A percentile compares a stretch with the other conserved stretches of the same genome.
Evolutionary conservation across 441 rosid species (phyloP).

Genomic region (Pelargonium myrrhifolium): DNA sequence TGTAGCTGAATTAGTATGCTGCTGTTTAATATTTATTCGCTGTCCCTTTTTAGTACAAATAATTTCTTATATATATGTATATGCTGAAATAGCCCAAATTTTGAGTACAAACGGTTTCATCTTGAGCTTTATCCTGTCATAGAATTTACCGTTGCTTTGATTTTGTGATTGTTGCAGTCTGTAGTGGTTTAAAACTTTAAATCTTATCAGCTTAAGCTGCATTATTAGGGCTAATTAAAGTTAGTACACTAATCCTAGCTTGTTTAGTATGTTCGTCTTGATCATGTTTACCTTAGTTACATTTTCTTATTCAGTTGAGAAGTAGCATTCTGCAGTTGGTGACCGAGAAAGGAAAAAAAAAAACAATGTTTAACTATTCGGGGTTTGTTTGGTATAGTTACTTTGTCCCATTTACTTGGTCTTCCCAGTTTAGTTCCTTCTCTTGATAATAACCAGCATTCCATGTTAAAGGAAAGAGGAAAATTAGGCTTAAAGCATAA

Average conservation of each 20-base stretch:
- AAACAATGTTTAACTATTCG: neutral
- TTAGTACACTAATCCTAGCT: neutral
- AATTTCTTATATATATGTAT: neutral
- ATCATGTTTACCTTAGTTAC: neutral
- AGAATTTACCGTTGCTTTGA: neutral
- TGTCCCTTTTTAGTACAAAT: neutral
- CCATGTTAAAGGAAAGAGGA: neutral
- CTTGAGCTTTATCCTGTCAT: neutral
- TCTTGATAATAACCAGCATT: neutral
- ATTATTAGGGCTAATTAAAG: neutral
- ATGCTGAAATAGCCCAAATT: neutral
- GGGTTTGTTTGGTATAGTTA: neutral
- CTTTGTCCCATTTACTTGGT: neutral
- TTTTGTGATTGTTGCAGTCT: neutral
- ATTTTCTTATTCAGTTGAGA: neutral
- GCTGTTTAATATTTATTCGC: neutral
- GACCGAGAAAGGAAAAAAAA: neutral
- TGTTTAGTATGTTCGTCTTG: neutral
- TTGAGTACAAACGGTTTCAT: neutral
- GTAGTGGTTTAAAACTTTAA: neutral
- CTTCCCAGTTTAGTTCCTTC: neutral
- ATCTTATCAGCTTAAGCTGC: neutral
- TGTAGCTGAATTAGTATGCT: neutral
- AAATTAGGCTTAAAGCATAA: neutral
- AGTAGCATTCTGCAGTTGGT: neutral